Conservation (phyloP, 768 basidiomycete species). For the Suillus variegatus region DNA sequence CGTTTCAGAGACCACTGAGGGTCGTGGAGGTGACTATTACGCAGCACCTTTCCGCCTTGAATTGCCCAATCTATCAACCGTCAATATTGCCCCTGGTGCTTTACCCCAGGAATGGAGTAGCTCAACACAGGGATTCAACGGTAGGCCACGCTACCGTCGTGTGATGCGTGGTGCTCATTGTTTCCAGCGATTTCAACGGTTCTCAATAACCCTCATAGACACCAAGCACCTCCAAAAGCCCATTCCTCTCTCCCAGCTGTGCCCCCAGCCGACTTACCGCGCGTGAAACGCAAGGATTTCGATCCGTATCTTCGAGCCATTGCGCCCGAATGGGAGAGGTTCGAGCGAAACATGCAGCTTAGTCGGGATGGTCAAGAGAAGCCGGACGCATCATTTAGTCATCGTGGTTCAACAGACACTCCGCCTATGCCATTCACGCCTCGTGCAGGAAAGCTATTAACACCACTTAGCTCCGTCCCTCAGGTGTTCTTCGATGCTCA, state of each 20-base stretch:
- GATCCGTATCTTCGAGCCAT: conserved; percentile 78
- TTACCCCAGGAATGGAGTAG: conserved; percentile 77
- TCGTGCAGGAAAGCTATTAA: conserved; percentile 48
- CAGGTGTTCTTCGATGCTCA: conserved; percentile 72
- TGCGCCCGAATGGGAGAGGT: conserved; percentile 74
- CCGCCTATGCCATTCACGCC: conserved; percentile 30
- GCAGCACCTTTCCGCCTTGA: conserved; percentile 41
- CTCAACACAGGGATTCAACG: conserved; percentile 85
- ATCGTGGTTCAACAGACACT: conserved; percentile 9
- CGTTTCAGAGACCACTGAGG: conserved; percentile 72
- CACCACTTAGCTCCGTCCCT: conserved; percentile 77
- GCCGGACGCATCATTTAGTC: conserved; percentile 18
- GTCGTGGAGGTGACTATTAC: conserved; percentile 62
- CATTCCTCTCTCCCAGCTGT: conserved; percentile 78
- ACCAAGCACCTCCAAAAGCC: conserved; percentile 83
- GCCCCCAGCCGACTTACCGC: conserved; percentile 73
- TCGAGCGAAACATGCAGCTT: conserved; percentile 47
- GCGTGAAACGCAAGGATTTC: conserved; percentile 81
- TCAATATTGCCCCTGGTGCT: conserved; percentile 47
- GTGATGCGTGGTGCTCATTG: conserved; percentile 10
- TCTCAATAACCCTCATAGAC: conserved; percentile 86
- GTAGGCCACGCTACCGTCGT: conserved; percentile 41
- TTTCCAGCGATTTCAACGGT: conserved; percentile 89
- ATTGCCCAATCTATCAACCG: conserved; percentile 48
- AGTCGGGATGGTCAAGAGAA: conserved; percentile 34